Evolutionary conservation across 83 land plant species (phyloP), one percentile per base, ranked within the genome.

Genomic region (Diphasiastrum complanatum): DNA sequence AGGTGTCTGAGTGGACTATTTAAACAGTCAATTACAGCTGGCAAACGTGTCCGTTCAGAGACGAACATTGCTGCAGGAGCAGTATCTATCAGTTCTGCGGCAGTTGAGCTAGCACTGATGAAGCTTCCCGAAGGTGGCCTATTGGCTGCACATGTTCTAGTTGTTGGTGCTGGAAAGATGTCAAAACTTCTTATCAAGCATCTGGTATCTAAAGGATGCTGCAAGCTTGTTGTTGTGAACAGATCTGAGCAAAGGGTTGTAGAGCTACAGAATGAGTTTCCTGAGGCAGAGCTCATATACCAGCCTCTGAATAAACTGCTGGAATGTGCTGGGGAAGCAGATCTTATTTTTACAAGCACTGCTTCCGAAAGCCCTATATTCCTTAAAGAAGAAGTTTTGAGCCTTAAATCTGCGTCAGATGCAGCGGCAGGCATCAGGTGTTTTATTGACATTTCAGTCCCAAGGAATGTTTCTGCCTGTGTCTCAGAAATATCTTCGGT

Each of bases 261-360:
- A 5, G 51, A 48, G 51, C 51, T 48, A 6, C 51, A 48, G 51
- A 4, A 18, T 4, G 51, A 48, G 51, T 48, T 48, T 48, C 18
- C 51, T 18, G 51, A 48, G n/a, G 6, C 51, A 18, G 18, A 6
- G 51, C 51, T 48, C 18, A 24, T 18, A 24, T 48, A 48, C 18
- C 51, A 48, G 51, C 51, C 51, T 48, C 51, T 48, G 51, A 24
- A 48, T 6, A 18, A 18, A 6, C 6, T 48, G 51, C n/a, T 48
- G 51, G 23, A 24, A 18, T 48, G 51, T 18, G 51, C 51, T 4
- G 51, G 51, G 51, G 51, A 48, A 24, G 6, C 51, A 6, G 51
- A 48, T 24, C 23, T 48, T 6, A 24, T 48, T 6, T 48, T 48
- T 24, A 48, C 51, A 6, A 48, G 51, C 51, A 48, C 51, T 6